These are phyloP conservation scores for Stephania japonica DNA, from an alignment of 164 flowering plant genomes.

Conservation along the genomic window DNA sequence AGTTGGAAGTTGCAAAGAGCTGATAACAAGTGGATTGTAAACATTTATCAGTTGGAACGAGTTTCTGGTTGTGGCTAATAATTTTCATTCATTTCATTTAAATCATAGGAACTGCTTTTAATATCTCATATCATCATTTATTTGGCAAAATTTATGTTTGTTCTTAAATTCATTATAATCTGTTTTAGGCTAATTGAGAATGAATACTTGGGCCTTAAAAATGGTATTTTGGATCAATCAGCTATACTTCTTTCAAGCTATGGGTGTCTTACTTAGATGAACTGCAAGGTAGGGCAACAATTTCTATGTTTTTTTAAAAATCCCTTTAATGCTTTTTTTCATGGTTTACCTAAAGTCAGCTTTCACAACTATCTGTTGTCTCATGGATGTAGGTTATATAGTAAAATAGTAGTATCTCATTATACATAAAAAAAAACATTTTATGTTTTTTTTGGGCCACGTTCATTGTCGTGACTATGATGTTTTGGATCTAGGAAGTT, in stretches of 20 bases:
- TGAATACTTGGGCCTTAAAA: constrained; percentile 75
- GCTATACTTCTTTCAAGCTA: constrained; percentile 80
- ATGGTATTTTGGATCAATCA: constrained; percentile 96
- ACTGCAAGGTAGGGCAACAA: constrained; percentile 72
- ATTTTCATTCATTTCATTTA: not conserved
- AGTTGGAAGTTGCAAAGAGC: not conserved
- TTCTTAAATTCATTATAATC: not conserved
- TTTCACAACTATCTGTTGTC: too few relatives aligned
- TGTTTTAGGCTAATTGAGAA: constrained; percentile 83
- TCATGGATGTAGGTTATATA: too few relatives aligned
- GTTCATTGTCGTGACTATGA: too few relatives aligned
- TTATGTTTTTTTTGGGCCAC: too few relatives aligned
- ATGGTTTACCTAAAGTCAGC: too few relatives aligned
- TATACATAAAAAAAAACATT: too few relatives aligned
- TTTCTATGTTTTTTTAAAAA: not conserved
- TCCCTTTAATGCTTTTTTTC: too few relatives aligned
- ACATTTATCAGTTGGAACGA: not conserved
- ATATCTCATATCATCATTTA: not conserved
- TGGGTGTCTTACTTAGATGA: constrained; percentile 81
- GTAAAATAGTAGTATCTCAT: too few relatives aligned
- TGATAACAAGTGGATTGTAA: not conserved
- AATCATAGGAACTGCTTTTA: not conserved
- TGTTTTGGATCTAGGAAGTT: too few relatives aligned
- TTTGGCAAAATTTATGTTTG: not conserved
- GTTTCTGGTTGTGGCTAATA: not conserved